phyloP scores from a whole-genome alignment of 2,329 filamentous ascomycete species.

The Pyrenophora teres region DNA sequence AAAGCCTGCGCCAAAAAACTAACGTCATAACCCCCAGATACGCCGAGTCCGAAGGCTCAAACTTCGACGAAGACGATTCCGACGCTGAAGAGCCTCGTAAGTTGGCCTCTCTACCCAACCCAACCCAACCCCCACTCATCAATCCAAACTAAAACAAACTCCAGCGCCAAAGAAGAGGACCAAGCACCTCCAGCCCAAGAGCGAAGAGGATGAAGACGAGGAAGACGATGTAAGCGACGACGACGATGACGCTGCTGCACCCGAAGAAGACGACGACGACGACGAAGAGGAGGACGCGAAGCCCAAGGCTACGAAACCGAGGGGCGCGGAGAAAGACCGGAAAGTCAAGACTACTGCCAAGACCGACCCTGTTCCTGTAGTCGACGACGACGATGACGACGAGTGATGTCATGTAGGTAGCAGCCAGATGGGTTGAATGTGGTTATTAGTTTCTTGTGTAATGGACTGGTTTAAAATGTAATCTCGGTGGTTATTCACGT shows the following conservation, averaged over 20 bases:
- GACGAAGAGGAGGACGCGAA: constrained; percentile 44
- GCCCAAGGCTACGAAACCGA: constrained; percentile 44
- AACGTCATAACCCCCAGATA: constrained; percentile 34
- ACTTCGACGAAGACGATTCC: constrained; percentile 45
- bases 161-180: constrained; percentile 46
- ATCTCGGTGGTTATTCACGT: no score
- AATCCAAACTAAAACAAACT: not conserved
- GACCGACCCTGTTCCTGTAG: constrained; percentile 39
- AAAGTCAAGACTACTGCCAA: constrained; percentile 40
- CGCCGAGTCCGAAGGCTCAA: constrained; percentile 44
- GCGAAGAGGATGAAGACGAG: constrained; percentile 35
- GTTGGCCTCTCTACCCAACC: constrained; percentile 6
- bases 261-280: constrained; percentile 40
- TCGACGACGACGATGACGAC: constrained; percentile 38
- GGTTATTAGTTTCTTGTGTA: no score
- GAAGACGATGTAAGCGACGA: constrained; percentile 23
- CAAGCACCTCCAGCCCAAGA: constrained; percentile 38
- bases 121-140: no score
- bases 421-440: not conserved
- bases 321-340: constrained; percentile 40
- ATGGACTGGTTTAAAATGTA: no score
- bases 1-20: constrained; percentile 16
- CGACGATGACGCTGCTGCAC: constrained; percentile 8
- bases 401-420: constrained; percentile 12
- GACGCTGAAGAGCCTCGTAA: constrained; percentile 45